Evolutionary conservation across 441 rosid species (phyloP), one percentile per base, ranked within the genome.

Genomic region (Euphorbia celastroides): DNA sequence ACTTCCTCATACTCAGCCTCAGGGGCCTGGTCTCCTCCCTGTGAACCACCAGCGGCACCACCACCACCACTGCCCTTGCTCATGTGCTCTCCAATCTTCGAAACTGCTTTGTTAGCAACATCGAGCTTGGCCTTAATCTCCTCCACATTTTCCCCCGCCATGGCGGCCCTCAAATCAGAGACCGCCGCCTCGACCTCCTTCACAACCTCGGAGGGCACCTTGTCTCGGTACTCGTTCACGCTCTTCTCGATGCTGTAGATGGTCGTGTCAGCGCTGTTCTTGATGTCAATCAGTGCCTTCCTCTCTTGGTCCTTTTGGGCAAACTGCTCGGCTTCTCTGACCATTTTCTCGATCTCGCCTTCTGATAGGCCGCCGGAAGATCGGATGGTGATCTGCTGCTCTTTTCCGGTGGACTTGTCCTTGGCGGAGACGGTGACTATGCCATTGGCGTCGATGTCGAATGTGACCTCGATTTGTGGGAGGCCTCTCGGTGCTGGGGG

Each of bases 1-100:
- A 83, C 96, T 75, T 91, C 99, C 84, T 93, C 97, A n/a, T 80
- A 93, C 28, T 93, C 97, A 0, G 96, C 99, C 76, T 91, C 99
- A 0, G 89, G 84, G 32, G 98, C 44, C 75, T 85, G 87, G 14
- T 89, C 89, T 4, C 89, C 89, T 19, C 93, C 92, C 66, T 80
- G 87, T 5, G 88, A 68, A 23, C 86, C 88, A 19, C 89, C 90
- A 7, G 97, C 62, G 36, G 79, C 66, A 50, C 82, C 65, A 2
- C 83, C 87, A 19, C 86, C 86, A 16, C 86, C 79, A 28, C 88
- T 78, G 57, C 81, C 77, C 60, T 89, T 88, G 1, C 83, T 54
- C 96, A 93, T 86, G 78, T 89, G 97, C 75, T 93, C 84, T 25
- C 96, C 99, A 4, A 93, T 89, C 90, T 91, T 89, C 0, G 99